Evolutionary conservation across 345 rosid species (phyloP), one percentile per base, ranked within the genome.

Genomic region (Acer negundo): DNA sequence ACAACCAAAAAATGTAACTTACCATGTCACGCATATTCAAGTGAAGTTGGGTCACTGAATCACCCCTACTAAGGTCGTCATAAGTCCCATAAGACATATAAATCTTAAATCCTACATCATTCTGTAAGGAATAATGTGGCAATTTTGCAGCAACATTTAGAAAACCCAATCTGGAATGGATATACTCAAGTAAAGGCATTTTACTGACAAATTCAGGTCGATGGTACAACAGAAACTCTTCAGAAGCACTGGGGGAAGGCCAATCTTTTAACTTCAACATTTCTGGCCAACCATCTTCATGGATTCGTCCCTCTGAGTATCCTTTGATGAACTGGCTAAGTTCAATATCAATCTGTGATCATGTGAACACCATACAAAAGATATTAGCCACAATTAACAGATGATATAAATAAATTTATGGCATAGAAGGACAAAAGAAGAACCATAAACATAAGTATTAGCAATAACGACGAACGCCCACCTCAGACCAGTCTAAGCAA

Each of bases 121-220:
- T 94, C 83, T 97, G 98, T 85, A 94, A 84, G 65, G 97, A 91
- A 86, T 91, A 94, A 85, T 94, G 93, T 74, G 99, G 99, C 86
- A 94, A 81, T 83, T 94, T 94, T 75, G 97, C 98, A 13, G 98
- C 97, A 71, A 94, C 94, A 80, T 97, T 97, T 79, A 97, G 87
- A 81, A 97, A 88, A 79, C 99, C 99, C 91, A 91, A 83, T 71
- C 91, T 90, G 53, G 99, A 91, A 84, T 97, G 97, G 47, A 91
- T 91, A 86, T 87, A 94, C 87, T 94, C 97, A n/a, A 91, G 95
- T 62, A 94, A 81, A n/a, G 98, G 99, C 83, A 97, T 83, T 86
- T 89, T 89, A 85, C 87, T 89, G 74, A 97, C 87, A 80, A 91
- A 94, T 72, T 97, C 99, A 56, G 97, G 92, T 81, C 94, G 89